A percentile compares a stretch with the other conserved stretches of the same genome.
phyloP scores from a whole-genome alignment of 352 stramenopile genomes.

The Phytopythium ostracodes region DNA sequence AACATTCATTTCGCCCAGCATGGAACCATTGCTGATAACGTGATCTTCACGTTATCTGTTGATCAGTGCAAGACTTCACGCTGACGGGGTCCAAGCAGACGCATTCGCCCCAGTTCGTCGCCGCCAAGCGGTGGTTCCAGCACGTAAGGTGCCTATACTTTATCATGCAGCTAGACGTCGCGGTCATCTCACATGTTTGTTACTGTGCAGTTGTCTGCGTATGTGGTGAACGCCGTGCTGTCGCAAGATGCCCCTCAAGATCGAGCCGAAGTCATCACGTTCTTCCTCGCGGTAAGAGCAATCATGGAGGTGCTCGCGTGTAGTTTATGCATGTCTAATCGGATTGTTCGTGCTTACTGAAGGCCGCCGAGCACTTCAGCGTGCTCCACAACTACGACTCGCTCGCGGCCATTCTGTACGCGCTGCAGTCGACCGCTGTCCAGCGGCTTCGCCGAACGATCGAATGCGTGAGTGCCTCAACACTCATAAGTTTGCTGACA shows the following conservation, averaged over 20 bases:
- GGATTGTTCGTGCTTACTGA: not conserved
- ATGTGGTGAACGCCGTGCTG: constrained; percentile 79
- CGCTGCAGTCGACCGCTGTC: constrained; percentile 83
- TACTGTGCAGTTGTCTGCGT: constrained; percentile 56
- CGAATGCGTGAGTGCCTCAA: constrained; percentile 44
- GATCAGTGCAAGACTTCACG: constrained; percentile 75
- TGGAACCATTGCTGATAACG: not conserved
- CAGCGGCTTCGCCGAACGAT: constrained; percentile 74
- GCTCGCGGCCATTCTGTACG: constrained; percentile 80
- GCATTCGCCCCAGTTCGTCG: constrained; percentile 55
- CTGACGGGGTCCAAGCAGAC: constrained; percentile 39
- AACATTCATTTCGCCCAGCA: not conserved
- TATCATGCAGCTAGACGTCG: not conserved
- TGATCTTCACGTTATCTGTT: not conserved
- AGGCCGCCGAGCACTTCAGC: constrained; percentile 70
- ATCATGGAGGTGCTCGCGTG: not conserved
- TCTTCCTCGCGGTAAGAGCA: constrained; percentile 62
- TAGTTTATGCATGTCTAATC: not conserved
- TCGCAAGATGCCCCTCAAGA: constrained; percentile 62
- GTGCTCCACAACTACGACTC: constrained; percentile 82
- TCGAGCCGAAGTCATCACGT: constrained; percentile 66
- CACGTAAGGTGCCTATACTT: too few species aligned
- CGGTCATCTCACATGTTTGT: constrained; percentile 1
- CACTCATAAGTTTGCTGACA: not conserved
- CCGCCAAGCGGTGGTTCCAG: constrained; percentile 79